phyloP scores from a whole-genome alignment of 257 asterid species.

The Voacanga thouarsii region DNA sequence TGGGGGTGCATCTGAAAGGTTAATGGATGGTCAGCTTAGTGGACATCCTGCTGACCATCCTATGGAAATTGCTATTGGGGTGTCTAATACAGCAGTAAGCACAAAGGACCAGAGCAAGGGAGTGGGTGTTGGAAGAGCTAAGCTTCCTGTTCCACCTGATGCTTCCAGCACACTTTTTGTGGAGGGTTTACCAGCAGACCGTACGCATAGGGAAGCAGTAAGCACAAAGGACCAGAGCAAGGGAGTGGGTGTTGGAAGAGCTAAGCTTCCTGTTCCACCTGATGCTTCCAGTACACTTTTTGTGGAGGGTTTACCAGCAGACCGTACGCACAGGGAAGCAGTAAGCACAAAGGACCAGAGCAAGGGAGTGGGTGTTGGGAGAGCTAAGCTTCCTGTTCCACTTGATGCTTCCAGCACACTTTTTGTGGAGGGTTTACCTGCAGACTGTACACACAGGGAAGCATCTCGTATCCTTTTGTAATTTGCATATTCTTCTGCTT shows the following conservation, averaged over 20 bases:
- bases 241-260: conserved; percentile 32
- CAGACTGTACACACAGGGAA: conserved; percentile 51
- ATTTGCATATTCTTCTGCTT: conserved; percentile 3
- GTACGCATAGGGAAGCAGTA: too few species aligned
- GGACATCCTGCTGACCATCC: conserved; percentile 43
- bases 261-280: conserved; percentile 50
- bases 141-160: conserved; percentile 53
- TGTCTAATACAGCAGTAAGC: conserved; percentile 27
- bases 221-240: conserved; percentile 21
- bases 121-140: conserved; percentile 36
- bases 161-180: conserved; percentile 53
- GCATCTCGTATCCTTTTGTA: conserved; percentile 61
- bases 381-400: conserved; percentile 48
- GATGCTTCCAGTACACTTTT: conserved; percentile 59
- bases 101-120: conserved; percentile 27
- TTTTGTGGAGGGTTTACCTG: conserved; percentile 36
- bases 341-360: conserved; percentile 27
- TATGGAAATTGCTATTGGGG: conserved; percentile 33
- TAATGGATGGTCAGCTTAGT: conserved; percentile 37
- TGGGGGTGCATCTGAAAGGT: conserved; percentile 40
- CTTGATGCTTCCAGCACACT: conserved; percentile 63
- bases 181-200: conserved; percentile 35
- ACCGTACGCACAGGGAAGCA: too few species aligned
- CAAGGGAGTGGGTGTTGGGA: conserved; percentile 28
- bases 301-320: conserved; percentile 35